phyloP scores from a whole-genome alignment of 768 basidiomycete species.

The Rhizopogon vesiculosus region DNA sequence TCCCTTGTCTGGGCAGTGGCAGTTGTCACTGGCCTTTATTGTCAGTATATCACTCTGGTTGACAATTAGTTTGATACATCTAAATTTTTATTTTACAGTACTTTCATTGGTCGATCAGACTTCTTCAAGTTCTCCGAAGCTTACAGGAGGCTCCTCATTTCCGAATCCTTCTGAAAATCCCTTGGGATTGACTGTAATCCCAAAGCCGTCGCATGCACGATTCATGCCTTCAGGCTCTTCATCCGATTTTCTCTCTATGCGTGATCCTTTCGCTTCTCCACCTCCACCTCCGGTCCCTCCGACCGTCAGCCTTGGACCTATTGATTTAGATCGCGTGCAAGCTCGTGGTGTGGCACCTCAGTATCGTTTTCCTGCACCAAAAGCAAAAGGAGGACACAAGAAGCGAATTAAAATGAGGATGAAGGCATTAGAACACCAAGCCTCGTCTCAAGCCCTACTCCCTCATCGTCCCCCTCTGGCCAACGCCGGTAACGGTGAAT shows the following conservation, averaged over 20 bases:
- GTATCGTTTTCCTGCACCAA: conserved; percentile 29
- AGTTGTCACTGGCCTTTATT: conserved; percentile 13
- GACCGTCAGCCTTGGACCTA: conserved; percentile 19
- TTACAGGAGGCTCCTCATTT: neutral
- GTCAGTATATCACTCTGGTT: conserved; percentile 9
- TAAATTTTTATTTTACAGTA: neutral
- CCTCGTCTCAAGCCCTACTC: conserved; percentile 20
- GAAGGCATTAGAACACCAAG: conserved; percentile 19
- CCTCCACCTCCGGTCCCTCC: conserved; percentile 26
- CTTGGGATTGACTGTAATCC: neutral
- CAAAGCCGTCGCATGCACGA: conserved; percentile 16
- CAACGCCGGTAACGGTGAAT: conserved; percentile 3
- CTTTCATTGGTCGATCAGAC: neutral
- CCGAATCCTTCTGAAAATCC: neutral
- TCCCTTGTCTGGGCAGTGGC: conserved; percentile 20
- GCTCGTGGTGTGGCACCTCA: conserved; percentile 20
- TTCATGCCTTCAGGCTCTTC: conserved; percentile 20
- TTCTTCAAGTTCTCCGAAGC: neutral
- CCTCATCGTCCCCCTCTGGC: conserved; percentile 13
- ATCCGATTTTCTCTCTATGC: conserved; percentile 28
- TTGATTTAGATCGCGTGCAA: conserved; percentile 21
- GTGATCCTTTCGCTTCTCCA: conserved; percentile 28
- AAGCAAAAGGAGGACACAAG: conserved; percentile 18
- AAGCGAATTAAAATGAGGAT: conserved; percentile 11
- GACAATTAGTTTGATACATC: neutral